These are phyloP conservation scores for Sporisorium exsertum DNA, from an alignment of 1,284 basidiomycete genomes.

Conservation along the genomic window DNA sequence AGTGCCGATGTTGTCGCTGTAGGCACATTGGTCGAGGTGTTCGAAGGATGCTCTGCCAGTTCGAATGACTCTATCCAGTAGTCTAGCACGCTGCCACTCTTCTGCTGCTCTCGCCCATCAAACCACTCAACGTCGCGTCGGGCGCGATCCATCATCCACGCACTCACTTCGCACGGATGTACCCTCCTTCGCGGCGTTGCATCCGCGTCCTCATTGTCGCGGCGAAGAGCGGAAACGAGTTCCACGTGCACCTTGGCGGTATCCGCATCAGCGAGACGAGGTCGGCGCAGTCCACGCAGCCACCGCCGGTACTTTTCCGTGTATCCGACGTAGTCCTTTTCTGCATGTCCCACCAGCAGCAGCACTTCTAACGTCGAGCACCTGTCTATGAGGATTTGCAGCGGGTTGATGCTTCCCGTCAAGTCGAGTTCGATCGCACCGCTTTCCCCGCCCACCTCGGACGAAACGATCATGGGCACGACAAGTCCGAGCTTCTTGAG, in stretches of 20 bases:
- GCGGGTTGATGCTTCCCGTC: conserved; percentile 21
- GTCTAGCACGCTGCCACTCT: conserved; percentile 3
- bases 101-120: background rate
- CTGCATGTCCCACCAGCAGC: conserved; percentile 33
- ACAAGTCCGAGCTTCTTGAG: conserved; percentile 25
- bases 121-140: conserved; percentile 22
- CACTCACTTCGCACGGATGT: conserved; percentile 42
- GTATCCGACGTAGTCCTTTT: conserved; percentile 35
- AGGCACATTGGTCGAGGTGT: background rate
- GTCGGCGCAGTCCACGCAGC: conserved; percentile 14
- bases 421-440: conserved; percentile 10
- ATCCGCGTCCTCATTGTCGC: background rate
- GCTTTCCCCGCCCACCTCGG: background rate
- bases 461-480: conserved; percentile 26
- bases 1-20: conserved; percentile 10
- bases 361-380: conserved; percentile 13
- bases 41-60: conserved; percentile 6
- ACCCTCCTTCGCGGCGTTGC: conserved; percentile 6
- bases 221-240: conserved; percentile 18
- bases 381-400: conserved; percentile 31
- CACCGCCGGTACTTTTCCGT: conserved; percentile 11
- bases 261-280: background rate
- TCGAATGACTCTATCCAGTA: conserved; percentile 17
- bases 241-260: background rate
- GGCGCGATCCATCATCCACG: conserved; percentile 45